phyloP scores from a whole-genome alignment of 495 filamentous ascomycete species.

The Geopyxis carbonaria region DNA sequence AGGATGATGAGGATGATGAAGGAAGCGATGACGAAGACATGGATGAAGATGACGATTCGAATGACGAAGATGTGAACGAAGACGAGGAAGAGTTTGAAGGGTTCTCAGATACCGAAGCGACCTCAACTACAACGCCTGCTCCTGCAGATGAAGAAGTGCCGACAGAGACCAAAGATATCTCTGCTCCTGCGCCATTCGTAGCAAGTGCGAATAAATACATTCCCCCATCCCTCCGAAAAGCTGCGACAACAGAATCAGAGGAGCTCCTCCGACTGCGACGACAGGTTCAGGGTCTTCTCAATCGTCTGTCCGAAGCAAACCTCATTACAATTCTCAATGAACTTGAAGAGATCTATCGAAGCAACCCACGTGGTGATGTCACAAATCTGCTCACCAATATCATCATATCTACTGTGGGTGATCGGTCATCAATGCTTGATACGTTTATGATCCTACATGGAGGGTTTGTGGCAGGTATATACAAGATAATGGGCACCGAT shows the following conservation, averaged over 20 bases:
- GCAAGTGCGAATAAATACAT: constrained; percentile 46
- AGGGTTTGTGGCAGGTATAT: constrained; percentile 73
- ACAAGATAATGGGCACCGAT: constrained; percentile 71
- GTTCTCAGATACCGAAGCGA: no score
- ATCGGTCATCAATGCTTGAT: constrained; percentile 58
- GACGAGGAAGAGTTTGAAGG: constrained; percentile 11
- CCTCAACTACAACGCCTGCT: no score
- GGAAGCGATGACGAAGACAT: constrained; percentile 21
- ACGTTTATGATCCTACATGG: constrained; percentile 82
- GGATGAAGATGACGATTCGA: constrained; percentile 15
- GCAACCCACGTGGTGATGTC: constrained; percentile 65
- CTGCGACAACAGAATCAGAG: constrained; percentile 45
- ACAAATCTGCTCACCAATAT: constrained; percentile 60
- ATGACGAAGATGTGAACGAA: constrained; percentile 23
- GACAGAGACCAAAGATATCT: neutral
- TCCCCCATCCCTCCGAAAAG: constrained; percentile 64
- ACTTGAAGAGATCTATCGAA: constrained; percentile 64
- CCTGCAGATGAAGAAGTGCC: constrained; percentile 23
- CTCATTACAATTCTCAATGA: constrained; percentile 63
- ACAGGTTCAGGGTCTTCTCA: constrained; percentile 73
- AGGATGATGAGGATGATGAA: constrained; percentile 8
- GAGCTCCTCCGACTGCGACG: constrained; percentile 50
- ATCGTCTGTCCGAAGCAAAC: constrained; percentile 82
- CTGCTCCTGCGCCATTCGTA: no score
- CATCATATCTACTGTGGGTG: constrained; percentile 56